Evolutionary conservation across 1,139 yeast genomes (phyloP).

Genomic region (Saccharomycopsis hybrid): DNA sequence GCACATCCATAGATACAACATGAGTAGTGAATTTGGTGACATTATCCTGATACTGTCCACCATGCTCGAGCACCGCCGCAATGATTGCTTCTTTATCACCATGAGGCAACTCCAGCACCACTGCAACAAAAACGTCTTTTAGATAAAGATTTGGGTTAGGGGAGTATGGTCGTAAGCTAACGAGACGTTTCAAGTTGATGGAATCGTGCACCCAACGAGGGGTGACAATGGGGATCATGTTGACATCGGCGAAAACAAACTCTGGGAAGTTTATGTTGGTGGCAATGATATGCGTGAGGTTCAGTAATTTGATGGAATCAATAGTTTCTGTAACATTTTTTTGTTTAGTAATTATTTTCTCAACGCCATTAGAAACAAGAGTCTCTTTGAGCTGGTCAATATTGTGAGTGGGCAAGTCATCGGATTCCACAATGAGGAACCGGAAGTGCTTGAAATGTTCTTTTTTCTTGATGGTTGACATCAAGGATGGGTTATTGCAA

Average conservation of each 20-base stretch:
- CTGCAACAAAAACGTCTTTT: slow-evolving; percentile 13
- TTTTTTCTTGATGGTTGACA: background rate
- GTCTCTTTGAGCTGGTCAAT: background rate
- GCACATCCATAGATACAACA: slow-evolving; percentile 34
- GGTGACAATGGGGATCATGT: slow-evolving; percentile 39
- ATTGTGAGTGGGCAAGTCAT: background rate
- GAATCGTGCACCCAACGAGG: slow-evolving; percentile 38
- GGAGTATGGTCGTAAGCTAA: slow-evolving; percentile 32
- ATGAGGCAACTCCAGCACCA: slow-evolving; percentile 10
- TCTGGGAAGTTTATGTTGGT: slow-evolving; percentile 32
- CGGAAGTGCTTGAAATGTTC: slow-evolving; percentile 6
- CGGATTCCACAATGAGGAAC: slow-evolving; percentile 1
- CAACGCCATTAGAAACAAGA: slow-evolving; percentile 6
- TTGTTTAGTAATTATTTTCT: background rate
- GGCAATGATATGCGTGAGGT: slow-evolving; percentile 33
- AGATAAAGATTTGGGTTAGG: slow-evolving; percentile 26
- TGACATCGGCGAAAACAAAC: slow-evolving; percentile 28
- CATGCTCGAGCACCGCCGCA: slow-evolving; percentile 24
- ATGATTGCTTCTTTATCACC: slow-evolving; percentile 7
- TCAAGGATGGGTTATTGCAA: background rate
- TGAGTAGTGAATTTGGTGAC: slow-evolving; percentile 44
- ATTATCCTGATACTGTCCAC: slow-evolving; percentile 40
- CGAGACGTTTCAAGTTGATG: slow-evolving; percentile 25
- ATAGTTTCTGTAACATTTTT: background rate
- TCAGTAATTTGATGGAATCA: background rate